Base-by-base conservation (phyloP, 495 filamentous ascomycete genomes). In the Aspergillus coremiiformis region DNA sequence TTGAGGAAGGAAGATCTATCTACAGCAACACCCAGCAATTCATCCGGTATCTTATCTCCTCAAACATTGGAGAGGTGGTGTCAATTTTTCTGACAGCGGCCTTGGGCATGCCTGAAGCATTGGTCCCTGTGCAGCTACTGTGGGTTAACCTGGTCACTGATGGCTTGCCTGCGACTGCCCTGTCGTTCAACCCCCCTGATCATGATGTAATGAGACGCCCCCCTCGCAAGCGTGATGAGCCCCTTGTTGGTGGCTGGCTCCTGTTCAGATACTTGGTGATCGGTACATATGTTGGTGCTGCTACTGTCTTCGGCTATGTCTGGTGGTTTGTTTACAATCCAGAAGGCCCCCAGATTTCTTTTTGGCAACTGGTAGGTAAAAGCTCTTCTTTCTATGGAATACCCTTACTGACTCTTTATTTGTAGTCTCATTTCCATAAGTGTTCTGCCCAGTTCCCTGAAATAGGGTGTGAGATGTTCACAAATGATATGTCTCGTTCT, bases 1-100 rank as follows among this genome's bases (percentile, higher is more conserved):
- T 99, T 47, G 93, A 96, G 69, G 94, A 99, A 69, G 94, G 94
- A 47, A 85, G 94, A 47, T 90, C 90, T 27, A 99, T 99, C 74
- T 99, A 95, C 78, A 96, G 92, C 83, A 99, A 99, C 78, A 99
- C 94, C 3, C 94, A 99, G 65, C 94, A 99, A 65, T 99, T 99
- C 68, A 99, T 99, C 69, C 88, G 94, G 23, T 99, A 99, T 66
- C 78, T 99, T 44, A 99, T 99, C 68, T 96, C 90, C 8, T 96
- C 91, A 26, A 99, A 99, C 73, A 99, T 99, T 44, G 94, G 94
- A 68, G 94, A 99, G 66, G 94, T 99, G 27, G 94, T 99, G 9
- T 99, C 94, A 15, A 99, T 99, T 68, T 99, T 99, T 81, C 69
- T 99, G 65, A 99, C 94, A 17, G 94, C 94, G 23, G 94, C 94